Conservation (phyloP, 768 basidiomycete genomes). For the Serendipita sp. region DNA sequence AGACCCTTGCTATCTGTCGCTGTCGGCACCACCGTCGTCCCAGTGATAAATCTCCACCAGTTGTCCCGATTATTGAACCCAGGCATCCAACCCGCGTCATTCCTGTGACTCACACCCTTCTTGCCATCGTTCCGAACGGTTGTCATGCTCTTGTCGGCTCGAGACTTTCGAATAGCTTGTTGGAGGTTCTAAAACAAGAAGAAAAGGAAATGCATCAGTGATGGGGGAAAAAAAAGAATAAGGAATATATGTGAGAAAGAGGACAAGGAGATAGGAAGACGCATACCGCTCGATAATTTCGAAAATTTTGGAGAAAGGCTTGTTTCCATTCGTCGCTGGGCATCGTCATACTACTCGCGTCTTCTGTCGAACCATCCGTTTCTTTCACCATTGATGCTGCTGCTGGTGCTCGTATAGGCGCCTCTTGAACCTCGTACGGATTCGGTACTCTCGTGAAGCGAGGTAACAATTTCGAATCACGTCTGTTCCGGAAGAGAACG, state of each 20-base stretch:
- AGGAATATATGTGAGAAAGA: slow-evolving; percentile 4
- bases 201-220: too few species aligned
- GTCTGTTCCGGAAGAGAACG: slow-evolving; percentile 26
- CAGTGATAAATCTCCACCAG: slow-evolving; percentile 69
- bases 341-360: slow-evolving; percentile 15
- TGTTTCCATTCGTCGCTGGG: slow-evolving; percentile 52
- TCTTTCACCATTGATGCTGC: slow-evolving; percentile 13
- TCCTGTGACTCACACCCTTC: too few species aligned
- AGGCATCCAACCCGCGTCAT: background rate
- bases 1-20: too few species aligned
- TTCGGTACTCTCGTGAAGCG: slow-evolving; percentile 47
- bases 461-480: slow-evolving; percentile 53
- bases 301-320: slow-evolving; percentile 40
- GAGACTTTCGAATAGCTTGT: too few species aligned
- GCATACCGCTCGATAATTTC: slow-evolving; percentile 47
- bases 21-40: slow-evolving; percentile 31
- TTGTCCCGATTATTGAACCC: slow-evolving; percentile 36
- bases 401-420: slow-evolving; percentile 10
- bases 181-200: too few species aligned
- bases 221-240: too few species aligned
- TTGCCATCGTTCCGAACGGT: too few species aligned
- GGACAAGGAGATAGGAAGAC: background rate
- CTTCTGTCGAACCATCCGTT: slow-evolving; percentile 15
- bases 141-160: too few species aligned
- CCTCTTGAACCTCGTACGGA: slow-evolving; percentile 37